Base-by-base conservation (phyloP, 164 flowering plant genomes). In the Piper betle region DNA sequence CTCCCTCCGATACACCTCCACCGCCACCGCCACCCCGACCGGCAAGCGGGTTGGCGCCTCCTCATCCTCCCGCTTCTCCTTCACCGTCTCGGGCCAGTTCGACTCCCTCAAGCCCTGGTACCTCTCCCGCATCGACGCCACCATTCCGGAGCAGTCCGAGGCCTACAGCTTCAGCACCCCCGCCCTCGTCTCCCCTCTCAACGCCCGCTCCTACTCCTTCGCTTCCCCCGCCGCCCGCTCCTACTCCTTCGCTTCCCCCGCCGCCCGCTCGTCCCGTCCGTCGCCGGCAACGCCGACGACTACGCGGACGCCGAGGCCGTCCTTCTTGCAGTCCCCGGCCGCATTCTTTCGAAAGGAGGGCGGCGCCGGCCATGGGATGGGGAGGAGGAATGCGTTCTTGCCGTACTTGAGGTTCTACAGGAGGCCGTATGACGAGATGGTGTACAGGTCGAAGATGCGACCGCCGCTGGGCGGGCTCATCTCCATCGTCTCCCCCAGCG, bases 41-140 rank as follows among this genome's bases (percentile, higher is more conserved):
- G 33, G 82, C 64, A 72, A 81, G 19, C 83, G 81, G 79, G 65
- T 84, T 39, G 99, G 99, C 15, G 62, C 91, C 6, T 83, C 83
- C 65, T 73, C 96, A 5, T 94, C 99, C 33, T 87, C 97, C 5
- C 80, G 99, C 19, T 94, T 94, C 75, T 66, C 99, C 33, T 25
- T 25, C 59, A 86, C 91, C 85, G 80, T 90, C 4, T 96, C 87
- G 25, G 78, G 87, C 37, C 93, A 83, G 67, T 74, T 77, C 46
- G 96, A 91, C 81, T 82, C 99, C 2, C 77, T 94, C 68, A 94
- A 91, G 62, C 99, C 99, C 0, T 94, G 99, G 99, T 79, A 91
- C 78, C 87, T 94, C 62, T 69, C 83, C 59, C 67, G 84, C 25
- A 65, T 84, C 13, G 95, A 84, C 80, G 74, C 85, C 46, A 71